These are phyloP conservation scores for Amphicarpaea edgeworthii DNA, from an alignment of 306 rosid species.

Conservation along the genomic window DNA sequence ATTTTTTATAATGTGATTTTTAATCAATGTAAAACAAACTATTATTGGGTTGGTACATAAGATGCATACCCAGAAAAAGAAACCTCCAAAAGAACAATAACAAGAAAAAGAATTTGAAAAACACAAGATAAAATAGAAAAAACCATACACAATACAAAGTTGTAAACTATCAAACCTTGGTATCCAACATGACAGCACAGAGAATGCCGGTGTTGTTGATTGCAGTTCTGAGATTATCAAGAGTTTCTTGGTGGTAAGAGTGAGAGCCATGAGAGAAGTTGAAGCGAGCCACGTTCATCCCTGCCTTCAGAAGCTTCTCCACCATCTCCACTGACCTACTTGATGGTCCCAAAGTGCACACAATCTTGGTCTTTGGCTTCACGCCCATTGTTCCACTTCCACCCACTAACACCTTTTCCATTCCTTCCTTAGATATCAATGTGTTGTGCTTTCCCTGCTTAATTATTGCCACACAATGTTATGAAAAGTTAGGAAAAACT, in stretches of 20 bases:
- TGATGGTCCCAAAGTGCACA: constrained; percentile 38
- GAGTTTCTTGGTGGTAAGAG: constrained; percentile 56
- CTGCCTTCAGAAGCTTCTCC: constrained; percentile 41
- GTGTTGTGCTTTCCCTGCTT: not conserved
- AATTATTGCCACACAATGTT: not conserved
- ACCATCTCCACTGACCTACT: constrained; percentile 31
- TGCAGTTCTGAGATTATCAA: constrained; percentile 52
- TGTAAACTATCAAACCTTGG: constrained; percentile 1
- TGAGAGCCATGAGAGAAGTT: constrained; percentile 56
- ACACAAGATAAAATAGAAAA: not conserved
- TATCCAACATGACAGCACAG: constrained; percentile 50
- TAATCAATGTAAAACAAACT: too few species aligned
- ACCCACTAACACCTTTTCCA: constrained; percentile 7
- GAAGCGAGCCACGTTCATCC: constrained; percentile 59
- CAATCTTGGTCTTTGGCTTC: constrained; percentile 29
- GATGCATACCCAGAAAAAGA: too few species aligned
- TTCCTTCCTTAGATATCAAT: not conserved
- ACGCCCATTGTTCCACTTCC: not conserved
- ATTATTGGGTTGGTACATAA: too few species aligned
- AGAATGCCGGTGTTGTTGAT: constrained; percentile 47
- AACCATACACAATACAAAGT: not conserved
- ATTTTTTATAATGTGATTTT: too few species aligned
- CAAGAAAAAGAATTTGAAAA: not conserved
- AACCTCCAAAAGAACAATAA: too few species aligned
- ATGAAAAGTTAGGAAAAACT: not conserved